A percentile compares a stretch with the other conserved stretches of the same genome.
These are phyloP conservation scores for Solanum lycopersicoides DNA, from an alignment of 257 asterid genomes.

Conservation along the genomic window DNA sequence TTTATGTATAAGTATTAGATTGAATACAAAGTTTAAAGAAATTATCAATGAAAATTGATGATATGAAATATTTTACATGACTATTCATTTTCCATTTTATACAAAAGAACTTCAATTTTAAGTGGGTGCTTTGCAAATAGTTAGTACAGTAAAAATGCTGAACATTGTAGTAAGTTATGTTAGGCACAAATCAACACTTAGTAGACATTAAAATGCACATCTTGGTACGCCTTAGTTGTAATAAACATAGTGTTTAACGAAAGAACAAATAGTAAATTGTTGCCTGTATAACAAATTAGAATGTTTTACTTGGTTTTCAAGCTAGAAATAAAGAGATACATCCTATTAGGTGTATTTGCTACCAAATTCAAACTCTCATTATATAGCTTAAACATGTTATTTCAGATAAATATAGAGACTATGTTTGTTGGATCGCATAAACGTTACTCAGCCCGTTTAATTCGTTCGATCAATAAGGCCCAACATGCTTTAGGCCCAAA, in stretches of 20 bases:
- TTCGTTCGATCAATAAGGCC: background rate
- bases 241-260: no score
- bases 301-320: background rate
- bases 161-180: background rate
- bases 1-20: background rate
- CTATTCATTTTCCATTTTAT: background rate
- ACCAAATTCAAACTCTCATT: background rate
- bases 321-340: background rate
- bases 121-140: background rate
- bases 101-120: background rate
- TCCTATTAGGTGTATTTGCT: background rate
- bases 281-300: background rate
- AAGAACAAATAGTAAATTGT: background rate
- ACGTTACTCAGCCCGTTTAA: no score
- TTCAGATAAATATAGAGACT: background rate
- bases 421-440: background rate
- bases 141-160: background rate
- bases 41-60: background rate
- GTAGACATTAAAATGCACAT: background rate
- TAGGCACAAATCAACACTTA: background rate
- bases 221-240: background rate
- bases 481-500: background rate
- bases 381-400: background rate
- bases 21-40: background rate
- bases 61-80: background rate